Percentiles rank a stretch among this genome's conserved stretches.
These are phyloP conservation scores for Epichloe glyceriae DNA, from an alignment of 2,329 filamentous ascomycete genomes.

Conservation along the genomic window DNA sequence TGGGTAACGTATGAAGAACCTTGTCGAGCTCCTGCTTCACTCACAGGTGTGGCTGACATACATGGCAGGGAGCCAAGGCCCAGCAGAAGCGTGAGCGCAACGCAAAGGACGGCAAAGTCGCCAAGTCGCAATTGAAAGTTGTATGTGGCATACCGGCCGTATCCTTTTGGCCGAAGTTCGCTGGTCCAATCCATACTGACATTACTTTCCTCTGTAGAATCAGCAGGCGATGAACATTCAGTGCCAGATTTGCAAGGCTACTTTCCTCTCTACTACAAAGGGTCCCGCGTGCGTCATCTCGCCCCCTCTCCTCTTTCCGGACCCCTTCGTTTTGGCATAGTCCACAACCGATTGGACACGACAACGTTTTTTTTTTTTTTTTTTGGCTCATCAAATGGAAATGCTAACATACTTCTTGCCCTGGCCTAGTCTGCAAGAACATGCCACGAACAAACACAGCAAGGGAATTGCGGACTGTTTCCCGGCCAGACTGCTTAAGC, in stretches of 20 bases:
- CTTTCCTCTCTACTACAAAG: constrained; percentile 67
- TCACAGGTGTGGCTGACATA: background rate
- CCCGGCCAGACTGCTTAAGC: constrained; percentile 23
- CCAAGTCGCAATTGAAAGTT: constrained; percentile 57
- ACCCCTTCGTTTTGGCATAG: background rate
- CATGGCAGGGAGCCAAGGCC: constrained; percentile 47
- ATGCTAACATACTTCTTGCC: background rate
- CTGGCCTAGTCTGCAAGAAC: constrained; percentile 45
- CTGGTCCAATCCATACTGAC: background rate
- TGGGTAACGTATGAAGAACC: constrained; percentile 3
- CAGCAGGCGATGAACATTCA: constrained; percentile 62
- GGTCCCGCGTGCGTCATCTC: constrained; percentile 46
- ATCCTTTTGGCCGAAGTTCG: background rate
- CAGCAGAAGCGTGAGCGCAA: constrained; percentile 62
- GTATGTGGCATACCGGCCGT: constrained; percentile 29
- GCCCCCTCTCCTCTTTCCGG: background rate
- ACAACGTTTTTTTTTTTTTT: background rate
- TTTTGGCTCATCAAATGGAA: background rate
- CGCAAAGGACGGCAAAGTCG: constrained; percentile 42
- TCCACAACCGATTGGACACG: background rate
- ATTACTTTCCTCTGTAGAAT: constrained; percentile 41
- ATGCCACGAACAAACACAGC: constrained; percentile 65
- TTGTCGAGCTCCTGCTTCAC: background rate
- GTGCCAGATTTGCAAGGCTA: constrained; percentile 64
- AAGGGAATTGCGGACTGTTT: constrained; percentile 63